Evolutionary conservation across 2,329 filamentous ascomycete species (phyloP).

Genomic region (Paramyrothecium sp.): DNA sequence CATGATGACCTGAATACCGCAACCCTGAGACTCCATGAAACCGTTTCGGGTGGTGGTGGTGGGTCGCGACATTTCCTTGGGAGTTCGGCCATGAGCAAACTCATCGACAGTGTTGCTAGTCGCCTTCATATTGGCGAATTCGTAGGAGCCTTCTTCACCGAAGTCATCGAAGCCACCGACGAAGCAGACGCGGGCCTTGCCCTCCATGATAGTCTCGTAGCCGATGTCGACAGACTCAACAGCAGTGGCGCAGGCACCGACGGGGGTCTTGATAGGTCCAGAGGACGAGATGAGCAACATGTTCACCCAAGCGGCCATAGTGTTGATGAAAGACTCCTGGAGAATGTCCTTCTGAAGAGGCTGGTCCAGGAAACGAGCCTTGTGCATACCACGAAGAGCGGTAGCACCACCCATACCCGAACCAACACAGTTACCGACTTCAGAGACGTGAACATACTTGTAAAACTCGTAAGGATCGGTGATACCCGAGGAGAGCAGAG

Average conservation of each 20-base stretch:
- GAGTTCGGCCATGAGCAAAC: constrained; percentile 91
- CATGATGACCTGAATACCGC: constrained; percentile 98
- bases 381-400: constrained; percentile 96
- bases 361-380: constrained; percentile 94
- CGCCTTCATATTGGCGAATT: constrained; percentile 99
- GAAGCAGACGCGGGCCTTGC: constrained; percentile 95
- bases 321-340: constrained; percentile 99
- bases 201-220: constrained; percentile 97
- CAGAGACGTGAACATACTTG: constrained; percentile 97
- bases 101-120: constrained; percentile 98
- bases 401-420: constrained; percentile 96
- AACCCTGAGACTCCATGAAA: constrained; percentile 99
- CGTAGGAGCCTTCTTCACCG: constrained; percentile 97
- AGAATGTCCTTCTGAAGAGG: constrained; percentile 98
- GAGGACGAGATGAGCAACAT: constrained; percentile 97
- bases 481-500: constrained; percentile 88
- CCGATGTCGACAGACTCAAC: constrained; percentile 97
- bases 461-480: constrained; percentile 99
- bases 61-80: constrained; percentile 95
- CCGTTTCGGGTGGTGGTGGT: constrained; percentile 95
- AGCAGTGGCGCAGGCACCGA: constrained; percentile 94
- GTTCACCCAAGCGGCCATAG: constrained; percentile 99
- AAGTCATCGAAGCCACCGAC: constrained; percentile 99
- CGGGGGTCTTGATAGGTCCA: constrained; percentile 96
- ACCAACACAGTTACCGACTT: constrained; percentile 97